Conservation (phyloP, 2,329 filamentous ascomycete genomes). For the Fusarium sarcochroum region DNA sequence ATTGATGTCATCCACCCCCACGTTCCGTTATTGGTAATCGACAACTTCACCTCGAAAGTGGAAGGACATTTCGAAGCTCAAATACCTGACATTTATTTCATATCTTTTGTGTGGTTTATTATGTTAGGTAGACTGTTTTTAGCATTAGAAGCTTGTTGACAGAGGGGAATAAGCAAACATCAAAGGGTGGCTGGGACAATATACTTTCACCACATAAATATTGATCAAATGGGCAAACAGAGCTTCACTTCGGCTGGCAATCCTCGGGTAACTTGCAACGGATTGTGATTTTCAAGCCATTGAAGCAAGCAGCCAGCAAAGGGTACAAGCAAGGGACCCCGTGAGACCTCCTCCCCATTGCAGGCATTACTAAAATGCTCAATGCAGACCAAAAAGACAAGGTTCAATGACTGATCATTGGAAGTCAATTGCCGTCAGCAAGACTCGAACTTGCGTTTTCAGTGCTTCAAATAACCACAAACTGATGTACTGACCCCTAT, state of each 20-base stretch:
- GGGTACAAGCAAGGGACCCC: background rate
- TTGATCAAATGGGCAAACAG: background rate
- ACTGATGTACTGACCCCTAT: slow-evolving; percentile 28
- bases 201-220: background rate
- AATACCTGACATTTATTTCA: too few species aligned
- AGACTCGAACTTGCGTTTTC: slow-evolving; percentile 30
- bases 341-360: background rate
- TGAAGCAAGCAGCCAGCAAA: background rate
- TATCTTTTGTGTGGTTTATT: too few species aligned
- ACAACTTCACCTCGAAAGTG: slow-evolving; percentile 8
- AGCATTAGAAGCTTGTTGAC: background rate
- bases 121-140: background rate
- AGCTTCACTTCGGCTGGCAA: background rate
- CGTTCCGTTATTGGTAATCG: slow-evolving; percentile 40
- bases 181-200: background rate
- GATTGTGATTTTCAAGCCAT: background rate
- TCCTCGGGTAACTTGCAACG: background rate
- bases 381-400: slow-evolving; percentile 1
- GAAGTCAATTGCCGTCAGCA: slow-evolving; percentile 16
- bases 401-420: background rate
- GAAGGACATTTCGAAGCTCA: too few species aligned
- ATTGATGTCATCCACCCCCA: slow-evolving; percentile 41
- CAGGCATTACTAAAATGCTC: background rate
- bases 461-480: slow-evolving; percentile 20
- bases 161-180: background rate